Conservation (phyloP, 1,139 yeast genomes). For the Candida sp. region DNA sequence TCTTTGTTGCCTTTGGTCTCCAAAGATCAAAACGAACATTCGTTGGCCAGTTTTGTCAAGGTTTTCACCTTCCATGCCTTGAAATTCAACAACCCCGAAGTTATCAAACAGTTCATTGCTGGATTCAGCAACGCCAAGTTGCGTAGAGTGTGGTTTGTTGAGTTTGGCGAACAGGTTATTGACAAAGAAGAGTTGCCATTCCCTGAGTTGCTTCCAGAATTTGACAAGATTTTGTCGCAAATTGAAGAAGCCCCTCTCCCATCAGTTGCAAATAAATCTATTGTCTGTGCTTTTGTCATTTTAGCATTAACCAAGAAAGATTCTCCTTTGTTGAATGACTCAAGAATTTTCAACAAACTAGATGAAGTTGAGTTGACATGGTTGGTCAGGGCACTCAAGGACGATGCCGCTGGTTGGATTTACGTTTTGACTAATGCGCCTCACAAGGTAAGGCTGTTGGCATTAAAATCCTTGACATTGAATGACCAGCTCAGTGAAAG, state of each 20-base stretch:
- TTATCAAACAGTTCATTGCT: conserved; percentile 10
- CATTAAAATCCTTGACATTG: conserved; percentile 15
- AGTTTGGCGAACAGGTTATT: conserved; percentile 41
- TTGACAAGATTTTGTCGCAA: conserved; percentile 40
- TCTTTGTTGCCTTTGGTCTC: conserved; percentile 54
- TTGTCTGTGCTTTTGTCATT: conserved; percentile 52
- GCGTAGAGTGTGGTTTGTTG: conserved; percentile 70
- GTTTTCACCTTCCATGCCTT: conserved; percentile 46
- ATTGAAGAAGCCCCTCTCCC: conserved; percentile 53
- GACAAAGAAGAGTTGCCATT: conserved; percentile 1
- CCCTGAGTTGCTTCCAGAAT: conserved; percentile 9
- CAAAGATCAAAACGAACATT: conserved; percentile 79
- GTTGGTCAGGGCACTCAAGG: conserved; percentile 50
- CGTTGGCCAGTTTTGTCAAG: conserved; percentile 55
- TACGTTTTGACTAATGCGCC: conserved; percentile 40
- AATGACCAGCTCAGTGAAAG: conserved; percentile 13
- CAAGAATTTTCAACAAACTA: conserved; percentile 55
- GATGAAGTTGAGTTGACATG: conserved; percentile 51
- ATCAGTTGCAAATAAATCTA: conserved; percentile 50
- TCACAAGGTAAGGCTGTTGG: conserved; percentile 33
- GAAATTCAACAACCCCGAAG: conserved; percentile 16
- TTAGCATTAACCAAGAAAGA: conserved; percentile 9
- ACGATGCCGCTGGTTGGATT: conserved; percentile 43
- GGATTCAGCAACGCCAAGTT: conserved; percentile 75
- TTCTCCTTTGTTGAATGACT: conserved; percentile 36